These are phyloP conservation scores for Xylariales sp. DNA, from an alignment of 2,329 filamentous ascomycete genomes.

Conservation along the genomic window DNA sequence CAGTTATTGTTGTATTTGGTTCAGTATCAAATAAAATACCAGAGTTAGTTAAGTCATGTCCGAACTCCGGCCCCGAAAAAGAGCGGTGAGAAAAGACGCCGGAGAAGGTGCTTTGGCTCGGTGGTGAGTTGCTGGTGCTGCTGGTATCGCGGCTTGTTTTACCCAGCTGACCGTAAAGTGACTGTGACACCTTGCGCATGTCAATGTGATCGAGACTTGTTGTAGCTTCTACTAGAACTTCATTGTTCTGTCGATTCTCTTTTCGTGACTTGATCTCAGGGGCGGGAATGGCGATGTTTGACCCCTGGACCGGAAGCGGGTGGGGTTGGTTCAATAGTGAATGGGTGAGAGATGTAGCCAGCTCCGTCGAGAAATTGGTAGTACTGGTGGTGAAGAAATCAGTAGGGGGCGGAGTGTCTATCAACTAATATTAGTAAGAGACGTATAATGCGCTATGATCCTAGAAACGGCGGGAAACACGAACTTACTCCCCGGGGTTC, in stretches of 20 bases:
- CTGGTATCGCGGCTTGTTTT: constrained; percentile 43
- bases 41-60: constrained; percentile 48
- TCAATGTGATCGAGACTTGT: constrained; percentile 49
- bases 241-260: constrained; percentile 53
- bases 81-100: constrained; percentile 46
- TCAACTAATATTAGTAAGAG: constrained; percentile 26
- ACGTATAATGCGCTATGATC: not conserved
- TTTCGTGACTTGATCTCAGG: constrained; percentile 59
- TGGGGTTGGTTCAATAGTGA: constrained; percentile 62
- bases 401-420: constrained; percentile 43
- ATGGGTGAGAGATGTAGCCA: constrained; percentile 58
- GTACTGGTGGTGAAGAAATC: constrained; percentile 45
- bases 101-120: constrained; percentile 48
- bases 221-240: constrained; percentile 37
- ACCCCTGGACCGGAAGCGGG: constrained; percentile 51
- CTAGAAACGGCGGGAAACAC: constrained; percentile 13
- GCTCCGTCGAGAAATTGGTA: constrained; percentile 50
- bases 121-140: constrained; percentile 47
- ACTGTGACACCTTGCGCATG: constrained; percentile 56
- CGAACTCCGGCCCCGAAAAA: constrained; percentile 48
- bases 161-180: constrained; percentile 49
- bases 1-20: constrained; percentile 28
- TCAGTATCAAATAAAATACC: constrained; percentile 40
- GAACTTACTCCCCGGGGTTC: constrained; percentile 45
- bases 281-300: constrained; percentile 49